These are phyloP conservation scores for Botryosphaeria agaves DNA, from an alignment of 2,329 filamentous ascomycete species.

Conservation along the genomic window DNA sequence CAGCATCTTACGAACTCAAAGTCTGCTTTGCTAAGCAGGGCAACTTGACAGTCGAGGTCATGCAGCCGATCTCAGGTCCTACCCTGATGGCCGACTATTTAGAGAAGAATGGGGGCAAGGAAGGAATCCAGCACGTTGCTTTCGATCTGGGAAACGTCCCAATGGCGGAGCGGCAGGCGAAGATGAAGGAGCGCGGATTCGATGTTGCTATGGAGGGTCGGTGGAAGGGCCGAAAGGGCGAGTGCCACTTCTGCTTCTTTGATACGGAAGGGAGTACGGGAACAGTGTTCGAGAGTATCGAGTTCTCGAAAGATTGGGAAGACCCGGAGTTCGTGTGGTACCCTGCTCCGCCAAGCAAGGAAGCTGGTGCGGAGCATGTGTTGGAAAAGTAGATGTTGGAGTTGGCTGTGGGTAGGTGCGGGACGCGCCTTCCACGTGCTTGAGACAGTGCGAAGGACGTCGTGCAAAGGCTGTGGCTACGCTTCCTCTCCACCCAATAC, in stretches of 20 bases:
- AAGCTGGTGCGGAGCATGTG: constrained; percentile 1
- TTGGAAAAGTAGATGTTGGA: background rate
- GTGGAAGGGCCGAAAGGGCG: constrained; percentile 4
- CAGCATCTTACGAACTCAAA: constrained; percentile 4
- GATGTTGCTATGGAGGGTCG: constrained; percentile 3
- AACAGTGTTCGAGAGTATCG: constrained; percentile 7
- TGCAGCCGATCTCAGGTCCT: constrained; percentile 4
- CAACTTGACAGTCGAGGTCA: constrained; percentile 5
- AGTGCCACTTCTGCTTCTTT: constrained; percentile 4
- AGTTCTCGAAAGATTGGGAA: constrained; percentile 20
- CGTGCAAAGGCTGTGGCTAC: too few relatives aligned
- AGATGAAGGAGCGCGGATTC: constrained; percentile 2
- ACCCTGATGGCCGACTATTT: constrained; percentile 5
- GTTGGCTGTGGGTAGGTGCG: background rate
- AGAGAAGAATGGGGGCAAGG: constrained; percentile 1
- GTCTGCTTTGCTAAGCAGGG: constrained; percentile 6
- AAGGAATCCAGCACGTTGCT: constrained; percentile 3
- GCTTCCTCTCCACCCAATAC: too few relatives aligned
- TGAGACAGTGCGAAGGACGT: too few relatives aligned
- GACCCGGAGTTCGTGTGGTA: constrained; percentile 14
- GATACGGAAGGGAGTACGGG: constrained; percentile 2
- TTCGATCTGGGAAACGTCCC: constrained; percentile 2
- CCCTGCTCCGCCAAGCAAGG: background rate
- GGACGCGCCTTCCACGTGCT: background rate
- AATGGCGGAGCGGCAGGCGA: constrained; percentile 1